phyloP scores from a whole-genome alignment of 495 filamentous ascomycete genomes.

The Extremus antarcticus region DNA sequence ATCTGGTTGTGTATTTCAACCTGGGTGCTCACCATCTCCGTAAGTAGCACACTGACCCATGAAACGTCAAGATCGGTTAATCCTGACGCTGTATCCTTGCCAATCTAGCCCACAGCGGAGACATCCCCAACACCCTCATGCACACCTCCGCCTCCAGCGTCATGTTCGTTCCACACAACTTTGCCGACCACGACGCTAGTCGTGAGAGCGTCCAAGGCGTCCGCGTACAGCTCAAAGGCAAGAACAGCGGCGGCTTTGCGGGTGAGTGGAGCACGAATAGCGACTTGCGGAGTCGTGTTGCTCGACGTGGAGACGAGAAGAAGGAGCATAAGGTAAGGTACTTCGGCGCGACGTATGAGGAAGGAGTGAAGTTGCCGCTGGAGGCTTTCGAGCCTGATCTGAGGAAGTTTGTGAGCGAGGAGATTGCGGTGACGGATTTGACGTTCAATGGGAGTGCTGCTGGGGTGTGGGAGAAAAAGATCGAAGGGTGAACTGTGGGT shows the following conservation, averaged over 20 bases:
- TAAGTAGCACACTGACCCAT: slow-evolving; percentile 36
- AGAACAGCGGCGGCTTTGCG: slow-evolving; percentile 15
- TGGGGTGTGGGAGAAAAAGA: slow-evolving; percentile 4
- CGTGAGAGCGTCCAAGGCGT: slow-evolving; percentile 19
- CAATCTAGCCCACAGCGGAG: slow-evolving; percentile 10
- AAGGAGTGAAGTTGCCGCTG: slow-evolving; percentile 13
- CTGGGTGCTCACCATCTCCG: slow-evolving; percentile 48
- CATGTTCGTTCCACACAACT: slow-evolving; percentile 21
- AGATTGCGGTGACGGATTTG: slow-evolving; percentile 9
- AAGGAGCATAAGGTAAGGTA: slow-evolving; percentile 6
- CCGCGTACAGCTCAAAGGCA: slow-evolving; percentile 12
- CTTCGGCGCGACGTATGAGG: slow-evolving; percentile 16
- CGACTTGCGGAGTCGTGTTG: slow-evolving; percentile 6
- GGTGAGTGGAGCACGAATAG: slow-evolving; percentile 8
- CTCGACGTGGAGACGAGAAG: background rate
- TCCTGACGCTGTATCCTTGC: no score
- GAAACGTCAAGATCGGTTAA: no score
- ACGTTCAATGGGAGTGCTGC: slow-evolving; percentile 13
- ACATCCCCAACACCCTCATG: slow-evolving; percentile 18
- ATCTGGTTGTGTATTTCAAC: slow-evolving; percentile 46
- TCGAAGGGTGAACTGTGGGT: background rate
- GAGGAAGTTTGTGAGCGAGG: slow-evolving; percentile 6
- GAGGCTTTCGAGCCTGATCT: slow-evolving; percentile 18
- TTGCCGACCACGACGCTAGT: slow-evolving; percentile 16
- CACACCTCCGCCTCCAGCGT: slow-evolving; percentile 18